phyloP scores from a whole-genome alignment of 805 yeast species.

The Wickerhamiella bombiphila region DNA sequence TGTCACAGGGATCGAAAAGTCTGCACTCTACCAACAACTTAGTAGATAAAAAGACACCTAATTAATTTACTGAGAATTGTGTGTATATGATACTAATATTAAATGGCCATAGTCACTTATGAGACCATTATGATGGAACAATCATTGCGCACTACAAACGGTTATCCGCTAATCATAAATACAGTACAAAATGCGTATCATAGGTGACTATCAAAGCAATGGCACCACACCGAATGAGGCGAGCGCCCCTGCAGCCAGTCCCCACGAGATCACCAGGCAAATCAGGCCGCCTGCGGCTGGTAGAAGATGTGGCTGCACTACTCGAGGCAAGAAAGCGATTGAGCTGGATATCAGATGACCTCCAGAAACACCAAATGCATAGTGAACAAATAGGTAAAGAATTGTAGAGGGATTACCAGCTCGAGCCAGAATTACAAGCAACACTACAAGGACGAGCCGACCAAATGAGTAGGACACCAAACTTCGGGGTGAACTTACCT shows the following conservation, averaged over 20 bases:
- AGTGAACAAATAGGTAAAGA: constrained; percentile 54
- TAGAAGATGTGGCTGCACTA: constrained; percentile 49
- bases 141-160: too few species aligned
- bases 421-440: constrained; percentile 55
- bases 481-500: constrained; percentile 29
- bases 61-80: too few species aligned
- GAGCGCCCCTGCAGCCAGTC: constrained; percentile 66
- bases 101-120: too few species aligned
- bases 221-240: constrained; percentile 47
- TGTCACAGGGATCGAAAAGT: background rate
- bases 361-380: constrained; percentile 70
- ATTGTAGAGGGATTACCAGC: constrained; percentile 24
- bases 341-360: constrained; percentile 74
- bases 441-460: constrained; percentile 48
- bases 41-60: background rate
- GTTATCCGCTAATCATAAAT: too few species aligned
- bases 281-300: constrained; percentile 94
- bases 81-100: too few species aligned
- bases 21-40: background rate
- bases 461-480: constrained; percentile 41
- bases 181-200: too few species aligned
- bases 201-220: constrained; percentile 1
- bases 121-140: too few species aligned
- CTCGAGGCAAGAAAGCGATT: constrained; percentile 58
- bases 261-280: constrained; percentile 60